phyloP scores from a whole-genome alignment of 805 yeast genomes.

The Suhomyces canberraensis region DNA sequence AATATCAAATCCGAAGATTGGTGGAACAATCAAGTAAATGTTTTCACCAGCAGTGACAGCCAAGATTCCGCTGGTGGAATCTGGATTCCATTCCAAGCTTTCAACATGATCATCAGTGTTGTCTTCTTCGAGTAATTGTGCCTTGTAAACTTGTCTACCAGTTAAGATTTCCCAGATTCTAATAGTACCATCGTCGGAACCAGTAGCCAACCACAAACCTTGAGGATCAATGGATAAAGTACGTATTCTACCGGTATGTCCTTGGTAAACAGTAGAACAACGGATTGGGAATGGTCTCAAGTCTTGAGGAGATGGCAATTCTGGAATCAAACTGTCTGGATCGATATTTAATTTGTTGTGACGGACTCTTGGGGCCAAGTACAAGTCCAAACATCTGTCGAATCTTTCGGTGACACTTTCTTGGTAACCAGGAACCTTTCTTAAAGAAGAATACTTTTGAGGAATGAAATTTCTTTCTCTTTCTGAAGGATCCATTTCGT shows the following conservation, averaged over 20 bases:
- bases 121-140: slow-evolving; percentile 49
- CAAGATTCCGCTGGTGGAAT: slow-evolving; percentile 64
- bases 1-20: slow-evolving; percentile 81
- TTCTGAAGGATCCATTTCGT: slow-evolving; percentile 66
- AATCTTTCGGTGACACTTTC: slow-evolving; percentile 85
- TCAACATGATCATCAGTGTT: slow-evolving; percentile 74
- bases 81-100: slow-evolving; percentile 88
- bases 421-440: slow-evolving; percentile 91
- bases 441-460: slow-evolving; percentile 72
- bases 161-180: slow-evolving; percentile 96
- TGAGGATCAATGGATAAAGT: slow-evolving; percentile 79
- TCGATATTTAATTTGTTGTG: slow-evolving; percentile 88
- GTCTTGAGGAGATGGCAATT: slow-evolving; percentile 94
- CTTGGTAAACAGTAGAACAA: slow-evolving; percentile 78
- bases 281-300: slow-evolving; percentile 94
- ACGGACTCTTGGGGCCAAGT: slow-evolving; percentile 94
- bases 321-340: slow-evolving; percentile 94
- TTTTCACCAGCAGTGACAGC: slow-evolving; percentile 83
- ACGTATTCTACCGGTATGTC: slow-evolving; percentile 82
- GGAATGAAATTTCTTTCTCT: slow-evolving; percentile 80
- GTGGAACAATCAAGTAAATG: slow-evolving; percentile 79
- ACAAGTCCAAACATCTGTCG: slow-evolving; percentile 90
- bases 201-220: slow-evolving; percentile 96
- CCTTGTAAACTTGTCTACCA: slow-evolving; percentile 85
- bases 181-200: slow-evolving; percentile 94